Percentiles rank a stretch among this genome's conserved stretches.
phyloP scores from a whole-genome alignment of 2,329 filamentous ascomycete genomes.

The Dendrostoma leiphaemia region DNA sequence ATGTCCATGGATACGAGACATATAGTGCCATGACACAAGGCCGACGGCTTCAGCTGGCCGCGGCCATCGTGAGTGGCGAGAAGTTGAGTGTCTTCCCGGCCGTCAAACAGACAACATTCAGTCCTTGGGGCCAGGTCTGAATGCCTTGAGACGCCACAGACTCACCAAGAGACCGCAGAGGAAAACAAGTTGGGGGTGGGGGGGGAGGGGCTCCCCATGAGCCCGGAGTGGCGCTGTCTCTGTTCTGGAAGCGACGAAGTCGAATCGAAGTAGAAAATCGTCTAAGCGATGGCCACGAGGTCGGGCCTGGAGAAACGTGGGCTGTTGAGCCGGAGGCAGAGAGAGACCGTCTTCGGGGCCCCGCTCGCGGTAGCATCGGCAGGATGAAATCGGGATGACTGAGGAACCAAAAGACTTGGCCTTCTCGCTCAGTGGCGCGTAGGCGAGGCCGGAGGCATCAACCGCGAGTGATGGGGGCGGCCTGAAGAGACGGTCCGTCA shows the following conservation, averaged over 20 bases:
- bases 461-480: background rate
- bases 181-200: background rate
- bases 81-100: no score
- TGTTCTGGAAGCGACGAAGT: background rate
- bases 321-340: background rate
- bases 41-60: no score
- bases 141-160: no score
- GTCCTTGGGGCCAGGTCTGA: no score
- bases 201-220: background rate
- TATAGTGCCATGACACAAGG: no score
- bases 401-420: background rate
- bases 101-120: no score
- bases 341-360: background rate
- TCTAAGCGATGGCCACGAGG: background rate
- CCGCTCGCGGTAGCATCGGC: background rate
- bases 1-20: no score
- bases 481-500: background rate
- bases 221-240: background rate
- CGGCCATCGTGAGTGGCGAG: no score
- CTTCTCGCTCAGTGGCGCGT: background rate
- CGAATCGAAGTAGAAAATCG: slow-evolving; percentile 2
- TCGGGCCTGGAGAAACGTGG: background rate
- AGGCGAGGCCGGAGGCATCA: background rate
- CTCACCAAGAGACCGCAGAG: no score
- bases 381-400: background rate